phyloP scores from a whole-genome alignment of 768 basidiomycete species.

The Pleurotus sapidus region DNA sequence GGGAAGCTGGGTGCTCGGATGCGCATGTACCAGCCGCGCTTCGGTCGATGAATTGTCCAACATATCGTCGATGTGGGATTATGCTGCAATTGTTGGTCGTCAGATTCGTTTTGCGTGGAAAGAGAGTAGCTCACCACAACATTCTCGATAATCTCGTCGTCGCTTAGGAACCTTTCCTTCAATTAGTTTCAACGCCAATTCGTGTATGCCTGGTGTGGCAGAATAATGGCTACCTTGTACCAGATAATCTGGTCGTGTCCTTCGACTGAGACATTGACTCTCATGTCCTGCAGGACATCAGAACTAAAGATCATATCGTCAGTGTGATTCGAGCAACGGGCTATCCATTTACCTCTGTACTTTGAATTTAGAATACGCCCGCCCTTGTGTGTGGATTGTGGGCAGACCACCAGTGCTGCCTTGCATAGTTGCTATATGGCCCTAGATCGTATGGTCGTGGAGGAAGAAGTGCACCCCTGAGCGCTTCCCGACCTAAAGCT shows the following conservation, averaged over 20 bases:
- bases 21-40: slow-evolving; percentile 84
- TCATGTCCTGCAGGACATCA: slow-evolving; percentile 69
- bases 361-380: not conserved
- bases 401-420: not conserved
- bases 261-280: slow-evolving; percentile 62
- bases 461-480: not conserved
- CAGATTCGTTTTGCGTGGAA: not conserved
- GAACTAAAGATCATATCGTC: slow-evolving; percentile 39
- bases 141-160: slow-evolving; percentile 75
- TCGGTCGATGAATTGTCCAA: slow-evolving; percentile 79
- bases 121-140: slow-evolving; percentile 53
- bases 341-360: not conserved
- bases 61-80: slow-evolving; percentile 61
- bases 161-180: slow-evolving; percentile 72
- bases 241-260: slow-evolving; percentile 57
- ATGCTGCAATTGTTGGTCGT: slow-evolving; percentile 39
- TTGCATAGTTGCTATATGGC: not conserved
- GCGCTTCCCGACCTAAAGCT: not conserved
- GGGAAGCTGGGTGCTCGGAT: slow-evolving; percentile 71
- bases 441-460: no score
- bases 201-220: not conserved
- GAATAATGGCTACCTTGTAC: slow-evolving; percentile 57
- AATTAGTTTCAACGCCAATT: not conserved
- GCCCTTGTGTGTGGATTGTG: not conserved
- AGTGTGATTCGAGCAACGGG: not conserved